Evolutionary conservation across 805 yeast genomes (phyloP).

Genomic region (Sugiyamaella boreocaroliniensis): DNA sequence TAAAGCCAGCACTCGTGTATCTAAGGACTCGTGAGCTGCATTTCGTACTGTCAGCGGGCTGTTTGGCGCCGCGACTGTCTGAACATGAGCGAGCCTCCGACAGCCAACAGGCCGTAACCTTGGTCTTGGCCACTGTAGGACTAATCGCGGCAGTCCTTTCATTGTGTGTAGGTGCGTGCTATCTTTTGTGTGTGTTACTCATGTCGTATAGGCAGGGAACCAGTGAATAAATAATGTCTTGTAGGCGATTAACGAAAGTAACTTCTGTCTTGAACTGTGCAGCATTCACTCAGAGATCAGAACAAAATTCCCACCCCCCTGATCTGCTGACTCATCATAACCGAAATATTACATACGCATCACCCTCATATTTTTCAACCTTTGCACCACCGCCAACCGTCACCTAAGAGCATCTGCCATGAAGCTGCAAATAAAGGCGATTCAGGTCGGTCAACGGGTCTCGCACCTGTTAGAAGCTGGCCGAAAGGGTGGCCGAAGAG

Average conservation of each 20-base stretch:
- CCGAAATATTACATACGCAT: neutral
- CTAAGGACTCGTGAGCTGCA: no score
- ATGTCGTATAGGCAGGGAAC: neutral
- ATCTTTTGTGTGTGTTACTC: neutral
- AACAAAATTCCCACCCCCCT: no score
- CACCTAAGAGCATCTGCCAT: constrained; percentile 26
- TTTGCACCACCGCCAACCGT: neutral
- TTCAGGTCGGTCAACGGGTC: constrained; percentile 71
- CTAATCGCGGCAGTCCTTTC: neutral
- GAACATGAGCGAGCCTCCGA: neutral
- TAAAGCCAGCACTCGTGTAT: no score
- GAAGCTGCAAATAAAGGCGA: constrained; percentile 74
- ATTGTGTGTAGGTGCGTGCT: neutral
- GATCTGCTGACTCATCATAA: no score
- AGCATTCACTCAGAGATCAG: neutral
- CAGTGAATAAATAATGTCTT: no score
- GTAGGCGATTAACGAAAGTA: neutral
- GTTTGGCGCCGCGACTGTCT: neutral
- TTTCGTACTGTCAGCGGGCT: no score
- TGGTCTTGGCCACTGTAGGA: neutral
- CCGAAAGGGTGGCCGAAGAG: constrained; percentile 12
- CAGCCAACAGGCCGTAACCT: neutral
- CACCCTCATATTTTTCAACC: constrained; percentile 1
- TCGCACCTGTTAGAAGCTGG: constrained; percentile 70
- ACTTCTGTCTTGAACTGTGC: neutral